phyloP scores from a whole-genome alignment of 441 rosid genomes.

The Gossypium davidsonii region DNA sequence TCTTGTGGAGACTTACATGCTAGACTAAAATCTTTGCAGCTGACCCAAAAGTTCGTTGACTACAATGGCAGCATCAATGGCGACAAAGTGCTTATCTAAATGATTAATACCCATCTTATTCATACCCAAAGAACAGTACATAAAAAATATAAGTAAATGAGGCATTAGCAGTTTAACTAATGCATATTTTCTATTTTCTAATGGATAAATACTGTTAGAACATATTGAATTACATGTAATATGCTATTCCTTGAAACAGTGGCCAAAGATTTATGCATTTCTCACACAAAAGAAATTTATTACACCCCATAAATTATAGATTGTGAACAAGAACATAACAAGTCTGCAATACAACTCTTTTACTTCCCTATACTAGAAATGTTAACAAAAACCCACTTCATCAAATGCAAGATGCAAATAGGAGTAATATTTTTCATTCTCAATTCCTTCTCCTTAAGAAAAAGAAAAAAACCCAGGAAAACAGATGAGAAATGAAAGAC shows the following conservation, averaged over 20 bases:
- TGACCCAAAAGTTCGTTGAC: slow-evolving; percentile 89
- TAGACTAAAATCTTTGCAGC: slow-evolving; percentile 84
- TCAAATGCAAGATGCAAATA: background rate
- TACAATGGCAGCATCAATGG: slow-evolving; percentile 85
- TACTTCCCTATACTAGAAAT: background rate
- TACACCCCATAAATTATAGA: background rate
- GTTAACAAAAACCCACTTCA: background rate
- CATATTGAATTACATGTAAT: background rate
- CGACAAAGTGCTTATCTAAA: slow-evolving; percentile 77
- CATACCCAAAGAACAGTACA: slow-evolving; percentile 47
- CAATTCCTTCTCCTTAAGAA: background rate
- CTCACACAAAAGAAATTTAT: background rate
- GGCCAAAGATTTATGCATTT: background rate
- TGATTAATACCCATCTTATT: slow-evolving; percentile 95
- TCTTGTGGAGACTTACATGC: slow-evolving; percentile 94
- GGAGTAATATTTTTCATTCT: background rate
- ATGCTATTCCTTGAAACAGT: background rate
- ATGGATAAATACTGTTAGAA: background rate
- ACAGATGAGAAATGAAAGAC: background rate
- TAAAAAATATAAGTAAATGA: background rate
- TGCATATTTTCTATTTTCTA: background rate
- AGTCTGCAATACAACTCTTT: background rate
- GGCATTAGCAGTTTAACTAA: background rate
- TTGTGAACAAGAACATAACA: background rate
- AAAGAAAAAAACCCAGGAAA: background rate